Conservation (phyloP, 495 filamentous ascomycete genomes). For the Aspergillus ostianus region DNA sequence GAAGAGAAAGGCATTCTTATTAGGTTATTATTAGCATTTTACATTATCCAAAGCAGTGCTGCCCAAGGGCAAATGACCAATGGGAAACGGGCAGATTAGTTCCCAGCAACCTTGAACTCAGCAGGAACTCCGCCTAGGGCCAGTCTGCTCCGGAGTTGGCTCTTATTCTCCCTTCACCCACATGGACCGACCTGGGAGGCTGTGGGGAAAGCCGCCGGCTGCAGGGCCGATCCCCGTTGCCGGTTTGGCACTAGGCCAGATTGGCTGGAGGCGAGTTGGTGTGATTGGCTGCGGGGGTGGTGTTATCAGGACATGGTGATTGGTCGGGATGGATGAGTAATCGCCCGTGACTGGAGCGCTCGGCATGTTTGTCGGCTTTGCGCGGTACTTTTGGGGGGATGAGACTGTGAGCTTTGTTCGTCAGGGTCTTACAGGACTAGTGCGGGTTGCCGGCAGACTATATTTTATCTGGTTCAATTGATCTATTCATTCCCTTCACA, state of each 20-base stretch:
- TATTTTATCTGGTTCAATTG: too few relatives aligned
- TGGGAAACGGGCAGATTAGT: background rate
- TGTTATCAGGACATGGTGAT: slow-evolving; percentile 28
- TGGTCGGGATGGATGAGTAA: slow-evolving; percentile 12
- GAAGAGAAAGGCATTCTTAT: background rate
- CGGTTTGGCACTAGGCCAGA: slow-evolving; percentile 25
- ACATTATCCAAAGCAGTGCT: slow-evolving; percentile 1
- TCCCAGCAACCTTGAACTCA: background rate
- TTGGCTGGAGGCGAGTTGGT: background rate
- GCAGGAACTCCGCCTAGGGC: background rate
- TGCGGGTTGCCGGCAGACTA: background rate
- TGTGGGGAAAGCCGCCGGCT: slow-evolving; percentile 28
- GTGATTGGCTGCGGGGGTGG: slow-evolving; percentile 23
- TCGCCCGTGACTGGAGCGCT: background rate
- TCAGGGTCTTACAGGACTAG: background rate
- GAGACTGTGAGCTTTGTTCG: background rate
- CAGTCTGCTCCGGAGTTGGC: background rate
- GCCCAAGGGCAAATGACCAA: slow-evolving; percentile 3
- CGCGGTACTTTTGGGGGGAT: background rate
- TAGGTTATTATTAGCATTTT: slow-evolving; percentile 1
- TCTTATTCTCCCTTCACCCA: background rate
- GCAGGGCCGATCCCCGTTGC: slow-evolving; percentile 35
- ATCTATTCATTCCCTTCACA: too few relatives aligned
- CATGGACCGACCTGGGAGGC: slow-evolving; percentile 10
- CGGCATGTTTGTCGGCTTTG: too few relatives aligned